Base-by-base conservation (phyloP, 495 filamentous ascomycete genomes). In the Lophiotrema nucula region DNA sequence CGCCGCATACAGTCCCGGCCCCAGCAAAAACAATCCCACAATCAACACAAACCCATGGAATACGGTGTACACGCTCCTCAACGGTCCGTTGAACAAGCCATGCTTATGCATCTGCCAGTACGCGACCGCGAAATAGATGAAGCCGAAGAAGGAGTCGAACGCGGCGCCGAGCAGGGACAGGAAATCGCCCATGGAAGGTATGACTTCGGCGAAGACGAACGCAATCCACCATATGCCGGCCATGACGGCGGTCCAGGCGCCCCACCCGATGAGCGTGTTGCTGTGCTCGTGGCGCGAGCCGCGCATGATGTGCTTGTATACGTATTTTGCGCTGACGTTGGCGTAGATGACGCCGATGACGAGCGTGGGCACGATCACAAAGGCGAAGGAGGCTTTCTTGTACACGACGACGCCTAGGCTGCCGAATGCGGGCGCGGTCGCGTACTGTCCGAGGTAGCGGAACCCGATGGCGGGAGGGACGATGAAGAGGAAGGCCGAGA, bases 1-100 rank as follows among this genome's bases (percentile, higher is more conserved):
- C 6, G 77, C 77, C 0, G 76, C 77, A 69, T 81, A 81, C 27
- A 79, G 54, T 1, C 78, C 78, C 3, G 78, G 77, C 5, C 77
- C 77, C 1, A 78, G 69, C n/a, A 81, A 58, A 46, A 81, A 81
- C 53, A 75, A 64, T 0, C 78, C 78, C 25, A 61, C 60, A 0
- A 67, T 16, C 62, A 80, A 65, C 16, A 79, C 69, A 53, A 75
- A 64, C 3, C 72, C 45, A 60, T 79, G 73, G 15, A 78, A 43
- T 19, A 75, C 43, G 5, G 74, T 76, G 72, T 77, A 73, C 0
- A 70, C 43, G 26, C 69, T 69, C 57, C 69, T 65, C 0, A 51
- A 42, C 1, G 65, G 39, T 12, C 70, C 67, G 0, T 43, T 54
- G 47, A 72, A 73, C 22, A 78, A 51, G 1, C 59, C 64, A 3